phyloP scores from a whole-genome alignment of 306 rosid species.

The Alnus glutinosa region DNA sequence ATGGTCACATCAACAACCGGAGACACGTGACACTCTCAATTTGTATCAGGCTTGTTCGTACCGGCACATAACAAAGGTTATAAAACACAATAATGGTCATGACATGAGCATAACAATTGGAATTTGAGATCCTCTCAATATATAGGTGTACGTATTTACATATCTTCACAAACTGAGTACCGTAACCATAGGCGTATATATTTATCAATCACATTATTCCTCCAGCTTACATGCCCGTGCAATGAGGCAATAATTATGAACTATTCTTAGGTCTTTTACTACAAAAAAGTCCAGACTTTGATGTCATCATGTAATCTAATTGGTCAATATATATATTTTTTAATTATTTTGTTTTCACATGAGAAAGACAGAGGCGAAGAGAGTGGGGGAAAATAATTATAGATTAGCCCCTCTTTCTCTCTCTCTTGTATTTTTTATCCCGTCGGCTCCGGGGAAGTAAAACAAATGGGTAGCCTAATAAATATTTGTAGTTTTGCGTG shows the following conservation, averaged over 20 bases:
- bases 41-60: no score
- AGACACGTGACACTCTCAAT: no score
- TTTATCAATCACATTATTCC: slow-evolving; percentile 1
- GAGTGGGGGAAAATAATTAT: slow-evolving; percentile 10
- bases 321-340: background rate
- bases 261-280: slow-evolving; percentile 13
- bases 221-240: background rate
- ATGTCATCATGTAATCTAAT: background rate
- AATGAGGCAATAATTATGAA: background rate
- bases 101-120: background rate
- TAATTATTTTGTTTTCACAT: background rate
- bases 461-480: slow-evolving; percentile 25
- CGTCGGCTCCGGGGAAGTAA: slow-evolving; percentile 43
- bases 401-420: slow-evolving; percentile 2
- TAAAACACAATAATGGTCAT: no score
- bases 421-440: slow-evolving; percentile 1
- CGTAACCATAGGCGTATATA: no score
- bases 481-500: slow-evolving; percentile 44
- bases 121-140: background rate
- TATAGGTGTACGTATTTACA: no score
- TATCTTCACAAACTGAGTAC: no score
- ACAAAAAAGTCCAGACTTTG: background rate
- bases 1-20: no score
- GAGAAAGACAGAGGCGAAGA: background rate
- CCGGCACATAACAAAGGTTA: no score